Evolutionary conservation across 441 rosid genomes (phyloP), one percentile per base, ranked within the genome.

Genomic region (Brassica hybrid): DNA sequence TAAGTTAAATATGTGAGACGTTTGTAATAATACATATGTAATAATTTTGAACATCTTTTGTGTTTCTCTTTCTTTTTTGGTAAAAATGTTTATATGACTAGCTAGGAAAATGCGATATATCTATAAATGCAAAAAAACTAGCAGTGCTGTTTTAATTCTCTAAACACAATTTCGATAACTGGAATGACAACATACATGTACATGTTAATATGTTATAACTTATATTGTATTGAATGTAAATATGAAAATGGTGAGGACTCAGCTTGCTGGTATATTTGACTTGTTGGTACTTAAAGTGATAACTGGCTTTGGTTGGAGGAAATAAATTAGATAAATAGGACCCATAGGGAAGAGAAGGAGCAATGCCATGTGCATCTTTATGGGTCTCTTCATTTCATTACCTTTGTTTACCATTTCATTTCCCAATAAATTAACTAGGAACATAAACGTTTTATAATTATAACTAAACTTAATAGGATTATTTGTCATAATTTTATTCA

Each of bases 21-120:
- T 76, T 85, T 86, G 93, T 84, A 80, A 84, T 84, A 79, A 84
- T 82, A 83, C 83, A 72, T 84, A 85, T 86, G 85, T 84, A 89
- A 86, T 86, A 80, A 89, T 81, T 43, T 27, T 83, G 79, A 83
- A 77, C 82, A 73, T 68, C 59, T 41, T 69, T 65, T 69, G 56
- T 64, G 45, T 74, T 54, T 48, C 0, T 60, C 19, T 30, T 0
- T 41, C 0, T 17, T 7, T 66, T 72, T 30, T 75, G 83, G 63
- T 83, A 57, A 19, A 23, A 10, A 18, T 68, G 67, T 67, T 13
- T 52, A 64, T 21, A 19, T 57, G 18, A 32, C 38, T 65, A 48
- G 54, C 50, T 12, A 8, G 70, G 43, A 30, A 67, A 45, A n/a
- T 61, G 43, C 30, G 34, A 9, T 61, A 30, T 45, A 48, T 13